Evolutionary conservation across 2,329 filamentous ascomycete genomes (phyloP), one percentile per base, ranked within the genome.

Genomic region (Dactylellina haptotyla): DNA sequence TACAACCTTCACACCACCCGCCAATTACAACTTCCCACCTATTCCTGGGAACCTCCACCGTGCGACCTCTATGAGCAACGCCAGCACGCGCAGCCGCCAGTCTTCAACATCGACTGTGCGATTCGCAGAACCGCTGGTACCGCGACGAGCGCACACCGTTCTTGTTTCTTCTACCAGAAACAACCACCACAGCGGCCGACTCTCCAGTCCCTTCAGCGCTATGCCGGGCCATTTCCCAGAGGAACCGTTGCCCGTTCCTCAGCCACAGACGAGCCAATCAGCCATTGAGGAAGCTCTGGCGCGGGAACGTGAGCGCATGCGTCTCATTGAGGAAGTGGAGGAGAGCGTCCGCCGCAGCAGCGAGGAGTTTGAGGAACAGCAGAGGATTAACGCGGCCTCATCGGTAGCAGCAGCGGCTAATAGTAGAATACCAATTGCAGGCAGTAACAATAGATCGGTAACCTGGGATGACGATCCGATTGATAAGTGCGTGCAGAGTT

Each of bases 401-500:
- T 30, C 28, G 28, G 43, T 34, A n/a, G 58, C 51, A 50, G 14
- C 66, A 57, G 58, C 43, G 54, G 62, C 51, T 66, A 66, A 62
- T 63, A 20, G 23, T 30, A 58, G 59, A 58, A 26, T 48, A 46
- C 23, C 32, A 45, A 6, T 26, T 4, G 16, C 48, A 53, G 53
- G 37, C 18, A 45, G 30, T 37, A 32, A 46, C 16, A 26, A 12
- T 3, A 51, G 28, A 43, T 26, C 53, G 9, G 56, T 66, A 34
- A 50, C 39, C 1, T 63, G 57, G 26, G 61, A 65, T 20, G 59
- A 64, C 5, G 64, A 70, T 43, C 53, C 63, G 26, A 50, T 78
- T 30, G 76, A 77, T n/a, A 56, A 66, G 26, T 78, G 77, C 54
- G 72, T 78, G 39, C 64, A 57, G 10, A 58, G 54, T 8, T 70